Percentiles rank a stretch among this genome's conserved stretches.
These are phyloP conservation scores for Ophioceras dolichostomum DNA, from an alignment of 2,329 filamentous ascomycete species.

Conservation along the genomic window DNA sequence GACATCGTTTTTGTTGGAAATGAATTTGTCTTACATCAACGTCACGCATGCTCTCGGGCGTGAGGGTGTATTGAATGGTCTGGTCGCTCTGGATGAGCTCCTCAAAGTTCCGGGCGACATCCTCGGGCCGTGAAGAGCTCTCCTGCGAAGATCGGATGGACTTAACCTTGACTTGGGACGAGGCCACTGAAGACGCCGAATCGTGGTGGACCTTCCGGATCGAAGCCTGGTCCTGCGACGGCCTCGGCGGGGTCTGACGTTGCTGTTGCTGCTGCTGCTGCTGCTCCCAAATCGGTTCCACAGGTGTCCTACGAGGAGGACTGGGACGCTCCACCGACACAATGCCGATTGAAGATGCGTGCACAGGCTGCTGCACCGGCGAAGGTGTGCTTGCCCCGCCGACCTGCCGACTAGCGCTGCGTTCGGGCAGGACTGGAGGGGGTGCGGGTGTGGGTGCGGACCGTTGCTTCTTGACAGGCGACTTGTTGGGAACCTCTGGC, in stretches of 20 bases:
- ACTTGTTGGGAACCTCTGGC: conserved; percentile 20
- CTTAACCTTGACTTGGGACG: conserved; percentile 37
- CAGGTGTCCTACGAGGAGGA: conserved; percentile 5
- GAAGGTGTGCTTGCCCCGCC: background rate
- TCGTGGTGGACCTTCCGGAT: conserved; percentile 30
- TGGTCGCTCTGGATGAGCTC: conserved; percentile 71
- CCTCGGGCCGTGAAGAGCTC: conserved; percentile 34
- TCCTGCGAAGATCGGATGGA: conserved; percentile 47
- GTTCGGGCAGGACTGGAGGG: conserved; percentile 7
- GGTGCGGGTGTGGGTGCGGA: no score
- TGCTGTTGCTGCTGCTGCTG: conserved; percentile 4
- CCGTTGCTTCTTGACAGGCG: conserved; percentile 9
- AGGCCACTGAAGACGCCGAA: conserved; percentile 38
- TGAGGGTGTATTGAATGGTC: conserved; percentile 73
- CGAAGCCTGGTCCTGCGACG: conserved; percentile 10
- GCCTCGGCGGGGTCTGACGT: background rate
- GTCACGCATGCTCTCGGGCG: conserved; percentile 66
- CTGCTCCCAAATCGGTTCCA: no score
- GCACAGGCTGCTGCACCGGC: background rate
- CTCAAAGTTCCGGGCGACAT: conserved; percentile 60
- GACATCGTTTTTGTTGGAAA: conserved; percentile 7
- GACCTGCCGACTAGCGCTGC: conserved; percentile 7
- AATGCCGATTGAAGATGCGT: conserved; percentile 20
- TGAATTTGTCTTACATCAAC: conserved; percentile 46
- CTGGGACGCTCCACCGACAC: conserved; percentile 14